Evolutionary conservation across 2,329 filamentous ascomycete species (phyloP), one percentile per base, ranked within the genome.

Genomic region (Phoma sp.): DNA sequence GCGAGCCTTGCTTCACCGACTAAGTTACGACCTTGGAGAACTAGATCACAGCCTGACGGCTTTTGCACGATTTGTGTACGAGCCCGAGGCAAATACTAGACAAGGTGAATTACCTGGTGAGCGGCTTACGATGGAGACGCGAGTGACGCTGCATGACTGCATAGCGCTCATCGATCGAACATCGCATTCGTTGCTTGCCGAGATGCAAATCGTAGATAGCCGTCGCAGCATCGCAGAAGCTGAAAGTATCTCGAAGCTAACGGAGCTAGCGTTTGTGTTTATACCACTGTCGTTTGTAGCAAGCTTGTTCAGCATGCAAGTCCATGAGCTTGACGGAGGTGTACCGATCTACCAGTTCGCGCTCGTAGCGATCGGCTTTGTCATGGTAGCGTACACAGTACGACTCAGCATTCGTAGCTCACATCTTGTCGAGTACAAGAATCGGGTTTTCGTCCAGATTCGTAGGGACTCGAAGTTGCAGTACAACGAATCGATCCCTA

Each of bases 171-270:
- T 70, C 14, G 65, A 68, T 5, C 61, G 65, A 5, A 60, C 66
- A 26, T 64, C 65, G 28, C 61, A 53, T 20, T 67, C 71, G 4
- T 47, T 78, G 5, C 74, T 74, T 26, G 72, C 75, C 4, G 76
- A 77, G 25, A 68, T 74, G 64, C 56, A 64, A 15, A 63, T 72
- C 26, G 47, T 62, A 11, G 66, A 72, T 37, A 68, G 63, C 40
- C 59, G 61, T 20, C 51, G 68, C 23, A 62, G 63, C 43, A 71
- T 72, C 15, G 63, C 57, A 5, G 67, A 73, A 56, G 67, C 71
- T 1, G 60, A 70, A 23, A 68, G 65, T 17, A 61, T 74, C 3
- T 60, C 59, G 0, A 70, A 72, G 38, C 56, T 72, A 0, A 74
- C 71, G 1, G 68, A 73, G 29, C 59, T 74, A 3, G 67, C 69